Base-by-base conservation (phyloP, 2,329 filamentous ascomycete species). In the Parasarocladium wereldwijsianum region DNA sequence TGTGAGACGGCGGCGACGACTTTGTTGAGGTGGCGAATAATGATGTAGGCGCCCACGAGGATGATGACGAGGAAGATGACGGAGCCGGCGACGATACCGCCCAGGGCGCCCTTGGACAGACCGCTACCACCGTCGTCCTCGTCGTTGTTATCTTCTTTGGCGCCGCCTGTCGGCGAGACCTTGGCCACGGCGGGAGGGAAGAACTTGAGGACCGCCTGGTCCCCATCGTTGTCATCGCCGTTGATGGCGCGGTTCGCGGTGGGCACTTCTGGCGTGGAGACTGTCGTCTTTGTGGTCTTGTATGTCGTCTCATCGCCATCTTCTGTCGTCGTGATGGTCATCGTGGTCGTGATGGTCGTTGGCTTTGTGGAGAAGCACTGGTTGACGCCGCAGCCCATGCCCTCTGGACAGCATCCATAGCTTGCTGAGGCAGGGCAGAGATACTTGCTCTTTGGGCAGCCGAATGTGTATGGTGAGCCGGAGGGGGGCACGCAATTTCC, bases 41-140 rank as follows among this genome's bases (percentile, higher is more conserved):
- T 58, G 28, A 68, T 46, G 35, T 54, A 61, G 3, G 64, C 52
- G 0, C 56, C 56, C 3, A 55, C 47, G 5, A 71, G 22, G 8
- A 70, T 52, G 16, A 61, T 48, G 2, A 66, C 32, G 3, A 73
- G 47, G 8, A 72, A 42, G 1, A 52, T 55, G 3, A 65, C 48
- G 9, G 59, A 60, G 2, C 64, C 67, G 3, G 57, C 62, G 19
- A 72, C 54, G 14, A 72, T 67, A 3, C 68, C 69, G 3, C 60
- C 66, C 3, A 73, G 47, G 16, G 60, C 51, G 1, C 45, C 52
- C 1, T 40, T 45, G 5, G 55, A 54, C 14, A 66, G 46, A 9
- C 53, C 49, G 14, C 46, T 39, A 18, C 45, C 39, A 24, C 49
- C 42, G 7, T 36, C 38, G 13, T 41, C 38, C 12, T 37, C 37